These are phyloP conservation scores for Fagopyrum tataricum DNA, from an alignment of 148 eudicot species.

Conservation along the genomic window DNA sequence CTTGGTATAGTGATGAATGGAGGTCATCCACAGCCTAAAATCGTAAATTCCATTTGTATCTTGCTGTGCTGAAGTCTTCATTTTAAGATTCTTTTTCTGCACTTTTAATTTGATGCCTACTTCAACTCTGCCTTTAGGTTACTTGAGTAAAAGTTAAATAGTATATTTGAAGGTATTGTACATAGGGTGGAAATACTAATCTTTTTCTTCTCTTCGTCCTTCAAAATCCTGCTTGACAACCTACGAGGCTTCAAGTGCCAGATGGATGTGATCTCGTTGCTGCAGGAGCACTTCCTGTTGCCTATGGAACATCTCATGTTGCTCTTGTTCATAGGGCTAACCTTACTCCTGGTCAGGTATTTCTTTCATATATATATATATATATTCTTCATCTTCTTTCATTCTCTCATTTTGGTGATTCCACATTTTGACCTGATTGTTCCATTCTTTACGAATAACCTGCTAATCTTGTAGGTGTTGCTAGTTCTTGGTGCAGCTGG, in stretches of 20 bases:
- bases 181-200: not conserved
- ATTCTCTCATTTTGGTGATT: not conserved
- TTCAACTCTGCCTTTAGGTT: not conserved
- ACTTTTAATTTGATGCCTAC: not conserved
- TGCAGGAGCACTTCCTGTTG: constrained; percentile 86
- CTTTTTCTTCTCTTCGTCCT: not conserved
- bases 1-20: not conserved
- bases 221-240: constrained; percentile 11
- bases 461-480: constrained; percentile 47
- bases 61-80: not conserved
- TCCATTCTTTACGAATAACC: not conserved
- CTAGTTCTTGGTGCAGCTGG: constrained; percentile 99
- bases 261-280: constrained; percentile 90
- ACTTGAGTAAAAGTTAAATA: not conserved
- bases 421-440: not conserved
- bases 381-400: not conserved
- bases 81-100: not conserved
- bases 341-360: constrained; percentile 72
- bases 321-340: constrained; percentile 91
- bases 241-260: constrained; percentile 61
- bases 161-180: not conserved
- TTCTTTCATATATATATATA: constrained; percentile 3
- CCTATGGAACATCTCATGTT: constrained; percentile 93
- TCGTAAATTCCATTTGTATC: not conserved
- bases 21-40: not conserved